Evolutionary conservation across 1,284 basidiomycete genomes (phyloP).

Genomic region (Trametes hirsuta): DNA sequence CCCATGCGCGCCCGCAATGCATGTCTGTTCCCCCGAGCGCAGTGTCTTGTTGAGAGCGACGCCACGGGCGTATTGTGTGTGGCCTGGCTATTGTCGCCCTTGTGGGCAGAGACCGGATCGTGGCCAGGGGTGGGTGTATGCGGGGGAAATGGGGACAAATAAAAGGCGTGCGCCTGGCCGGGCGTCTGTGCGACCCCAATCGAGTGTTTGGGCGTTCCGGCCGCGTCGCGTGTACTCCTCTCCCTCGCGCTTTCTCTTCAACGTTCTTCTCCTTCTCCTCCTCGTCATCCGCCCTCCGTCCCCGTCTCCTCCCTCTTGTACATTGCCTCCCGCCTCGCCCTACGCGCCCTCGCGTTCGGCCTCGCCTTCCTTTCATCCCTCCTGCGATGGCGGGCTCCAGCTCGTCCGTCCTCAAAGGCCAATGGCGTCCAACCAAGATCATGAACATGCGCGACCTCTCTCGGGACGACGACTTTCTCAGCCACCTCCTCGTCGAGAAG

Average conservation of each 20-base stretch:
- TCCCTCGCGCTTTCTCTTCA: constrained; percentile 2
- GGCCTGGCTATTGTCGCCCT: background rate
- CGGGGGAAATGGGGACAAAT: background rate
- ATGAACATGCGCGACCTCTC: constrained; percentile 88
- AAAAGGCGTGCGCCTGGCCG: background rate
- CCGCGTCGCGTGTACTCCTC: constrained; percentile 20
- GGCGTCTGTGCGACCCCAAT: background rate
- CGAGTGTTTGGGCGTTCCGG: constrained; percentile 11
- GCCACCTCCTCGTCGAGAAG: constrained; percentile 83
- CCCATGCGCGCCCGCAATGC: constrained; percentile 32
- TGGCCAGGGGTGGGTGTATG: background rate
- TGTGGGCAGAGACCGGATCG: background rate
- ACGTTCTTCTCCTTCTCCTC: background rate
- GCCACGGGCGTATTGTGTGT: background rate
- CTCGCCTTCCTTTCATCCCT: constrained; percentile 23
- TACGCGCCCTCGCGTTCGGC: constrained; percentile 11
- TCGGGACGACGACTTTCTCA: constrained; percentile 85
- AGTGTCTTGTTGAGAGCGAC: background rate
- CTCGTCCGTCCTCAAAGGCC: constrained; percentile 28
- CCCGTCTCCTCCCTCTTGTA: constrained; percentile 7
- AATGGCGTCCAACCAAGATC: constrained; percentile 79
- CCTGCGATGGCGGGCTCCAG: constrained; percentile 24
- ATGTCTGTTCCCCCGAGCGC: constrained; percentile 18
- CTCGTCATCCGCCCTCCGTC: constrained; percentile 3
- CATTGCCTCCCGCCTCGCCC: background rate